A percentile compares a stretch with the other conserved stretches of the same genome.
Conservation (phyloP, 2,329 filamentous ascomycete genomes). For the Penicillium frequentans region DNA sequence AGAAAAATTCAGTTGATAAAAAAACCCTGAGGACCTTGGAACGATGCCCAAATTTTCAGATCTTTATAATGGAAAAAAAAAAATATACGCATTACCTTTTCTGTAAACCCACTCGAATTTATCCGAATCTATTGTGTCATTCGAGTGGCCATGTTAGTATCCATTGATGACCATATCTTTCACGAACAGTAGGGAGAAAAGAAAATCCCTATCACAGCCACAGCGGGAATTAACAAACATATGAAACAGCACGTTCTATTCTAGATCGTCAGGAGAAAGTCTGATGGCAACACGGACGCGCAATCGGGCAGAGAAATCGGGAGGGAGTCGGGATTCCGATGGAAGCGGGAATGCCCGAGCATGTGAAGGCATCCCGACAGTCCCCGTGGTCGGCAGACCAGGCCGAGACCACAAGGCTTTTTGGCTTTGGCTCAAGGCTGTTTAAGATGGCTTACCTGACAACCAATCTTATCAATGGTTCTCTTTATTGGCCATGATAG, state of each 20-base stretch:
- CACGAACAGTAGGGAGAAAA: background rate
- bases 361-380: constrained; percentile 19
- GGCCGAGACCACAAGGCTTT: constrained; percentile 10
- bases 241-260: constrained; percentile 1
- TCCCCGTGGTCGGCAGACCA: constrained; percentile 12
- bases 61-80: background rate
- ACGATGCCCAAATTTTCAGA: background rate
- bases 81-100: background rate
- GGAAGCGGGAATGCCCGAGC: constrained; percentile 20
- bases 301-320: constrained; percentile 16
- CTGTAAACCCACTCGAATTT: background rate
- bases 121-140: background rate
- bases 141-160: background rate
- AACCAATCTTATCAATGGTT: background rate
- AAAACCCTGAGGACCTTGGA: constrained; percentile 10
- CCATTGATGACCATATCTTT: background rate
- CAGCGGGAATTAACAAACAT: background rate
- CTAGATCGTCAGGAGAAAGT: constrained; percentile 9
- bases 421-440: background rate
- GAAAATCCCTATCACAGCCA: background rate
- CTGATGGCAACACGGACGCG: constrained; percentile 10
- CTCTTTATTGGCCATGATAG: background rate
- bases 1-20: background rate
- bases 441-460: background rate
- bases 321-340: constrained; percentile 23